phyloP scores from a whole-genome alignment of 306 rosid genomes.

The Sicyos edulis region DNA sequence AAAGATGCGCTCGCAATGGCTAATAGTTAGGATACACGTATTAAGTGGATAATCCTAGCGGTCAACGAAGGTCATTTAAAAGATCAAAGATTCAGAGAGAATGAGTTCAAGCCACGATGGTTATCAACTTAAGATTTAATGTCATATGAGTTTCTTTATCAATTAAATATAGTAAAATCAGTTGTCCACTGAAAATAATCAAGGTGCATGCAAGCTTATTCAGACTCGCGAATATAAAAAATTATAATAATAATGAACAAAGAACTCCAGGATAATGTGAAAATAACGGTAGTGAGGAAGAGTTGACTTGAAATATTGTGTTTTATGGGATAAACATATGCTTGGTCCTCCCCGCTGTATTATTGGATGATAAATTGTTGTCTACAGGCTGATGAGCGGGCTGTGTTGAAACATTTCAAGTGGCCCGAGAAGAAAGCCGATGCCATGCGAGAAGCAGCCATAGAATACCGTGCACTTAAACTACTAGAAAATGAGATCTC shows the following conservation, averaged over 20 bases:
- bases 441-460: slow-evolving; percentile 87
- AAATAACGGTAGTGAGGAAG: background rate
- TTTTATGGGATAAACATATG: background rate
- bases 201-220: too few relatives aligned
- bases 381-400: slow-evolving; percentile 77
- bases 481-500: slow-evolving; percentile 64
- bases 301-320: background rate
- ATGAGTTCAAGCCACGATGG: background rate
- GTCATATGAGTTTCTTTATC: too few relatives aligned
- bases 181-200: background rate
- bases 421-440: slow-evolving; percentile 98
- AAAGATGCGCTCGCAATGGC: background rate
- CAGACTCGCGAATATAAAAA: background rate
- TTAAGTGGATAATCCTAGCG: background rate
- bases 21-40: background rate
- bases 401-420: slow-evolving; percentile 85
- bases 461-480: slow-evolving; percentile 78
- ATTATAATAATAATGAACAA: background rate
- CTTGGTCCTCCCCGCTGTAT: background rate
- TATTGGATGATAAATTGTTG: slow-evolving; percentile 19
- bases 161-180: too few relatives aligned
- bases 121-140: too few relatives aligned
- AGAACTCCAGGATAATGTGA: background rate
- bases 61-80: background rate
- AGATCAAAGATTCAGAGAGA: background rate